phyloP scores from a whole-genome alignment of 225 moss, liverwort and hornwort genomes.

The Asterella californica region DNA sequence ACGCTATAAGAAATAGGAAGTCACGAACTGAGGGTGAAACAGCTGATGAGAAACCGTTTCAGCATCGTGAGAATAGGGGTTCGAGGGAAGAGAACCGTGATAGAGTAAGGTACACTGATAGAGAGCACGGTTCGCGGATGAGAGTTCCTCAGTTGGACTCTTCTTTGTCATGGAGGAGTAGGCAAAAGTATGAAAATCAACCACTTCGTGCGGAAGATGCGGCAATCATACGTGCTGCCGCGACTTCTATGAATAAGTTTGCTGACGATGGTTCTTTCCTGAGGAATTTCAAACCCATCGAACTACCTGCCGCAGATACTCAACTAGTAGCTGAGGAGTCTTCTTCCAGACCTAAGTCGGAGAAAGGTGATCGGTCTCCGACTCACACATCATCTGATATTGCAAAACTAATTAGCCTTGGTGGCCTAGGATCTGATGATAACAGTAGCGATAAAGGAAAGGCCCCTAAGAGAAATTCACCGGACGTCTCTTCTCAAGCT shows the following conservation, averaged over 20 bases:
- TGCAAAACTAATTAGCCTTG: slow-evolving; percentile 13
- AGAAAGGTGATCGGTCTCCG: not conserved
- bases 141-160: slow-evolving; percentile 58
- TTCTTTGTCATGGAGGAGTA: slow-evolving; percentile 69
- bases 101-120: slow-evolving; percentile 48
- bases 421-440: slow-evolving; percentile 15
- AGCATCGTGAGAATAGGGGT: slow-evolving; percentile 14
- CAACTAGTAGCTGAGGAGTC: slow-evolving; percentile 1
- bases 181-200: slow-evolving; percentile 39
- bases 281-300: slow-evolving; percentile 35
- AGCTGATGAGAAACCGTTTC: slow-evolving; percentile 11
- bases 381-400: slow-evolving; percentile 14
- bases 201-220: slow-evolving; percentile 73
- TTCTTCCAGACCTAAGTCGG: not conserved
- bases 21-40: slow-evolving; percentile 30
- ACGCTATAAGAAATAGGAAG: slow-evolving; percentile 72
- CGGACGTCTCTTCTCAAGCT: not conserved
- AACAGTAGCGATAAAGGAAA: slow-evolving; percentile 17
- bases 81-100: slow-evolving; percentile 48
- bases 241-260: slow-evolving; percentile 67
- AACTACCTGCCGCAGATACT: not conserved
- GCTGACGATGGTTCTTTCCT: slow-evolving; percentile 66
- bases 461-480: not conserved
- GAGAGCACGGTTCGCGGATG: slow-evolving; percentile 68
- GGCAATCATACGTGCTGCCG: slow-evolving; percentile 56